Percentiles rank a stretch among this genome's conserved stretches.
Evolutionary conservation across 257 asterid genomes (phyloP).

Genomic region (Catharanthus roseus): DNA sequence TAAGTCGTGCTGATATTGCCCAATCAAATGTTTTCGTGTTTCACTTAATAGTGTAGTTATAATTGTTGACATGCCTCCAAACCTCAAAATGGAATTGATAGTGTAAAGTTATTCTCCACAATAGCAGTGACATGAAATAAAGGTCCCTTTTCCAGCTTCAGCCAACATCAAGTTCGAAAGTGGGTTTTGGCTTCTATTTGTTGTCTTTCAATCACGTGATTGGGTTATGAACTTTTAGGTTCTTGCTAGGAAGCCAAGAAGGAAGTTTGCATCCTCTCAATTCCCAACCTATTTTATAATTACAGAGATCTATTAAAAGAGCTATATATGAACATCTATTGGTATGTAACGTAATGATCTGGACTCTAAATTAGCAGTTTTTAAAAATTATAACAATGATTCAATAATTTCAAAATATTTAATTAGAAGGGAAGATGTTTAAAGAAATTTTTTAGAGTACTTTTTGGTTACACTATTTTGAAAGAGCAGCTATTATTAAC

Average conservation of each 20-base stretch:
- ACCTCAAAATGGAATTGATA: neutral
- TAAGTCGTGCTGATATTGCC: neutral
- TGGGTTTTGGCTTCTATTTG: neutral
- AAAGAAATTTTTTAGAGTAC: neutral
- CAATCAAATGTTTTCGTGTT: neutral
- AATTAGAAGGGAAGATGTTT: neutral
- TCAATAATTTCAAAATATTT: neutral
- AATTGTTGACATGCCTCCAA: neutral
- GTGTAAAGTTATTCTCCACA: neutral
- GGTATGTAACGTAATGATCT: neutral
- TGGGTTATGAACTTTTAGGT: neutral
- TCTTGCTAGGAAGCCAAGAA: neutral
- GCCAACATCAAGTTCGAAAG: neutral
- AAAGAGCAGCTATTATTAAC: too few relatives aligned
- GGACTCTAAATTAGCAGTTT: neutral
- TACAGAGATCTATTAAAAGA: neutral
- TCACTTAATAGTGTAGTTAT: neutral
- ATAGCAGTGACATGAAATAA: neutral
- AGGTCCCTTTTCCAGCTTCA: neutral
- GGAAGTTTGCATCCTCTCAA: neutral
- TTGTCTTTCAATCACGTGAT: neutral
- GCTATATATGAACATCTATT: neutral
- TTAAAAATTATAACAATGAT: neutral
- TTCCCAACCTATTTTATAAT: neutral
- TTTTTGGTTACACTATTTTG: neutral